Percentiles rank a stretch among this genome's conserved stretches.
These are phyloP conservation scores for Exophiala bonariae DNA, from an alignment of 2,329 filamentous ascomycete genomes.

Conservation along the genomic window DNA sequence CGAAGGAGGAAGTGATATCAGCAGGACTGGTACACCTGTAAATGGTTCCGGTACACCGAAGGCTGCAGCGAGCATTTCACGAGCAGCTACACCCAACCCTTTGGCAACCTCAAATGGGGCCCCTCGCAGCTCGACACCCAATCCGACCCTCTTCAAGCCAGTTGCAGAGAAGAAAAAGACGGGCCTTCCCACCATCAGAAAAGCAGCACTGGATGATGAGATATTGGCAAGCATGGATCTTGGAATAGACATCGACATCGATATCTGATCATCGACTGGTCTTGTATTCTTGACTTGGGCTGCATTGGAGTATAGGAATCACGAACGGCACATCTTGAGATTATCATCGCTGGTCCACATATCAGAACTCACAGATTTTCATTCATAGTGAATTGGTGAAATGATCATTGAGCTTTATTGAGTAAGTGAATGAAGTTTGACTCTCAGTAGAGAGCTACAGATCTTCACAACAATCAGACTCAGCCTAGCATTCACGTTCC, in stretches of 20 bases:
- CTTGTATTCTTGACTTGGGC: too few relatives aligned
- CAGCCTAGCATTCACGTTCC: too few relatives aligned
- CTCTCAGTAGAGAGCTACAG: too few relatives aligned
- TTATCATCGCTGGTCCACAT: too few relatives aligned
- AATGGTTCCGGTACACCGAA: conserved; percentile 55
- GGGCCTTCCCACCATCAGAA: conserved; percentile 67
- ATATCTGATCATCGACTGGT: not conserved
- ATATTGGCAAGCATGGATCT: conserved; percentile 86
- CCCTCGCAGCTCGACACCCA: conserved; percentile 21
- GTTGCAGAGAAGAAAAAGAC: conserved; percentile 41
- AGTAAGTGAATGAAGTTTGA: too few relatives aligned
- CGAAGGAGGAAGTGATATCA: conserved; percentile 44
- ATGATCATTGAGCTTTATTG: too few relatives aligned
- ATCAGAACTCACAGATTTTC: too few relatives aligned
- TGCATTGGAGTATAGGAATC: not conserved
- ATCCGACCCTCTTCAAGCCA: conserved; percentile 17
- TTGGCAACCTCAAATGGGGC: conserved; percentile 17
- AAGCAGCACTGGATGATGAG: conserved; percentile 85
- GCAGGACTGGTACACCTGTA: conserved; percentile 49
- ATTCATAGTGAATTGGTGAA: too few relatives aligned
- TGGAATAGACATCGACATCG: conserved; percentile 71
- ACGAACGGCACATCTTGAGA: too few relatives aligned
- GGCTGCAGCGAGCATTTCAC: conserved; percentile 31
- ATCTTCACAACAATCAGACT: too few relatives aligned
- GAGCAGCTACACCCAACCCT: conserved; percentile 33